These are phyloP conservation scores for Allium cepa DNA, from an alignment of 106 monocot genomes.

Conservation along the genomic window DNA sequence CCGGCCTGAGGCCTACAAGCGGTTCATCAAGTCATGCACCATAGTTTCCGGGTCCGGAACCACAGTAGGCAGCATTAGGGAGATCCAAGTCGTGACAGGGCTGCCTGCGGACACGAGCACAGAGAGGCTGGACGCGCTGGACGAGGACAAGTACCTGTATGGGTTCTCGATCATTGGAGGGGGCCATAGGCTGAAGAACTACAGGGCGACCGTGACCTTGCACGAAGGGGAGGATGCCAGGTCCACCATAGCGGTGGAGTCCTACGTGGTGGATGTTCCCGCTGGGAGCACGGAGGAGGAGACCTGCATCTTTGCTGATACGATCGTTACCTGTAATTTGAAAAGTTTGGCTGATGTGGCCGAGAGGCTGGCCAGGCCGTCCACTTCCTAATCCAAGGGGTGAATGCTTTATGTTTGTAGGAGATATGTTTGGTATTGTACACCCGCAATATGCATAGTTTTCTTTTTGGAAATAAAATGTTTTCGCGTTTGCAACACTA, in stretches of 20 bases:
- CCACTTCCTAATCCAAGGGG: background rate
- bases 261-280: slow-evolving; percentile 54
- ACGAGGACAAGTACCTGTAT: slow-evolving; percentile 28
- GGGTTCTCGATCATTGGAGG: slow-evolving; percentile 37
- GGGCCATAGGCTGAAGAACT: slow-evolving; percentile 40
- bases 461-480: no score
- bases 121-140: slow-evolving; percentile 41
- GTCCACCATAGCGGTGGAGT: slow-evolving; percentile 40
- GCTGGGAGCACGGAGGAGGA: slow-evolving; percentile 44
- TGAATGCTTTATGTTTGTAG: background rate
- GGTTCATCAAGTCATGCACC: slow-evolving; percentile 34
- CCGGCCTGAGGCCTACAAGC: slow-evolving; percentile 40
- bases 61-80: slow-evolving; percentile 30
- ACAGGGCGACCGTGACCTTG: slow-evolving; percentile 31
- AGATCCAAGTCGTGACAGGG: slow-evolving; percentile 33
- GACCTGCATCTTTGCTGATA: slow-evolving; percentile 41
- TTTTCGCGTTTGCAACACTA: no score
- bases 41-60: slow-evolving; percentile 28
- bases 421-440: no score
- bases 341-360: slow-evolving; percentile 29
- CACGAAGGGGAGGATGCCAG: slow-evolving; percentile 10
- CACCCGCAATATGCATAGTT: no score
- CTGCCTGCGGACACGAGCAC: slow-evolving; percentile 33
- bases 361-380: slow-evolving; percentile 5
- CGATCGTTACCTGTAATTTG: slow-evolving; percentile 44